Percentiles rank a stretch among this genome's conserved stretches.
phyloP scores from a whole-genome alignment of 371 early-diverging fungal species.

The Mortierella sp. region DNA sequence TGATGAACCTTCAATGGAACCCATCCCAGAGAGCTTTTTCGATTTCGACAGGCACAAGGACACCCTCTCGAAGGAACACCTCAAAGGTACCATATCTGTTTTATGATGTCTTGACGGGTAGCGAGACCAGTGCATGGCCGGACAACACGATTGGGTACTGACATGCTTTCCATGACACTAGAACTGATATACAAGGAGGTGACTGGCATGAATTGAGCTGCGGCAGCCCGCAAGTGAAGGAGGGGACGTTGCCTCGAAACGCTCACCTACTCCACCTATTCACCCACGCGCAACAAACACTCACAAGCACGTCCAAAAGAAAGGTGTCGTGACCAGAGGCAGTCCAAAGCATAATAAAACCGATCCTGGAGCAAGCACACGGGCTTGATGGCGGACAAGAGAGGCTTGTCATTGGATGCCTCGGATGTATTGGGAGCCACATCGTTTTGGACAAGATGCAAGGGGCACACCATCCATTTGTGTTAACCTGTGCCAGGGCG shows the following conservation, averaged over 20 bases:
- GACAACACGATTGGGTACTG: too few species aligned
- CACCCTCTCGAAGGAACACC: conserved; percentile 83
- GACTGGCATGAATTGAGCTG: conserved; percentile 23
- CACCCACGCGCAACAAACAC: background rate
- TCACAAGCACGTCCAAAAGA: background rate
- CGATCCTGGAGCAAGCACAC: too few species aligned
- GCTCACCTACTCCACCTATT: too few species aligned
- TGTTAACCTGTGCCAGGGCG: too few species aligned
- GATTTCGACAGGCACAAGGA: conserved; percentile 92
- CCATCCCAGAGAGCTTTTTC: conserved; percentile 85
- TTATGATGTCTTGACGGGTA: background rate
- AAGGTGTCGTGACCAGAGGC: too few species aligned
- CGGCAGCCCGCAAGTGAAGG: background rate
- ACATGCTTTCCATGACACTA: conserved; percentile 6
- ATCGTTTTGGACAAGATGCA: too few species aligned
- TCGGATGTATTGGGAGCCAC: too few species aligned
- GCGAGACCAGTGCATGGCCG: too few species aligned
- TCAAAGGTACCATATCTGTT: conserved; percentile 68
- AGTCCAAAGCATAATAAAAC: too few species aligned
- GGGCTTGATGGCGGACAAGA: too few species aligned
- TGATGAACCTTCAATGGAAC: conserved; percentile 83
- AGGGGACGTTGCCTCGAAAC: background rate
- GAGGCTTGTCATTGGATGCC: too few species aligned
- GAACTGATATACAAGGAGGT: conserved; percentile 49
- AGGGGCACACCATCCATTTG: too few species aligned